Percentiles rank a stretch among this genome's conserved stretches.
Conservation (phyloP, 345 rosid genomes). For the Citrus reticulata region DNA sequence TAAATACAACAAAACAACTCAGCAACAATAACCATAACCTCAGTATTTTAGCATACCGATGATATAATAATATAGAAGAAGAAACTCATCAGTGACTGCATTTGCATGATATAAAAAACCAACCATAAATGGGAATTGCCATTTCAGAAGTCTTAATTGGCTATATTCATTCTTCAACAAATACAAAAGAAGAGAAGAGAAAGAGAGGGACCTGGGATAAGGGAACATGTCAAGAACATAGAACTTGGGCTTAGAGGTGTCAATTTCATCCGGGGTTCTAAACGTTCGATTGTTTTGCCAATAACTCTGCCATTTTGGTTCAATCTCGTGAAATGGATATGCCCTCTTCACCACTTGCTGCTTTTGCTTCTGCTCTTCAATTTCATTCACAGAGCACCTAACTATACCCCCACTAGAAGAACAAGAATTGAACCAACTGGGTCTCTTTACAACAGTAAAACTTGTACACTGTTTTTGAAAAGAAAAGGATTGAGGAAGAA, state of each 20-base stretch:
- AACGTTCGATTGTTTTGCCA: slow-evolving; percentile 82
- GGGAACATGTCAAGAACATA: slow-evolving; percentile 99
- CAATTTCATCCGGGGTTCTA: slow-evolving; percentile 79
- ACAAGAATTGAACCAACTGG: background rate
- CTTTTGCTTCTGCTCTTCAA: slow-evolving; percentile 26
- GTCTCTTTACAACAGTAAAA: background rate
- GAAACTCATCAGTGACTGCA: background rate
- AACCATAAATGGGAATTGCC: background rate
- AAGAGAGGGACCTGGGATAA: slow-evolving; percentile 74
- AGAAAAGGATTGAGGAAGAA: slow-evolving; percentile 18
- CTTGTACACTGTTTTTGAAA: slow-evolving; percentile 9
- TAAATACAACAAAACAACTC: background rate
- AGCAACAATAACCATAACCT: background rate
- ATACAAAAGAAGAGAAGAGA: background rate
- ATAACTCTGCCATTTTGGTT: slow-evolving; percentile 86
- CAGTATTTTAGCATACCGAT: background rate
- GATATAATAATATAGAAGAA: background rate
- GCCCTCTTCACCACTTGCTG: slow-evolving; percentile 44
- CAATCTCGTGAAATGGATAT: slow-evolving; percentile 86
- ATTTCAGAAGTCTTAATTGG: background rate
- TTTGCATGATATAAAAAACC: no score
- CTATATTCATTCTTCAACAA: background rate
- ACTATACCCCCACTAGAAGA: background rate
- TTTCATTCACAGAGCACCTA: slow-evolving; percentile 8
- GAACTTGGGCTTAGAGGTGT: slow-evolving; percentile 80